Evolutionary conservation across 805 yeast genomes (phyloP), one percentile per base, ranked within the genome.

Genomic region (Candida bentonensis): DNA sequence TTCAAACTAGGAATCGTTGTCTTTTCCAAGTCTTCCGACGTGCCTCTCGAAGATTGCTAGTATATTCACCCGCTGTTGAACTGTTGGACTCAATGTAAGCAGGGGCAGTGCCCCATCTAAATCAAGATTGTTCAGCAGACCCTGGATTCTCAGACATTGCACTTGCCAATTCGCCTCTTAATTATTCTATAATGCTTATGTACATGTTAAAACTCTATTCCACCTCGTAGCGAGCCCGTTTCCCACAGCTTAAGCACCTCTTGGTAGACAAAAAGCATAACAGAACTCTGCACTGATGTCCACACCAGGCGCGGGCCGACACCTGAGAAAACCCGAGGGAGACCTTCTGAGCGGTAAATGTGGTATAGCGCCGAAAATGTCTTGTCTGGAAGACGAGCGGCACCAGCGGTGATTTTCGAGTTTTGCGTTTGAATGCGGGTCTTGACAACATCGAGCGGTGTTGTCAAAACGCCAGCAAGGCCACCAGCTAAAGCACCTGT

Each of bases 401-500:
- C 44, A 20, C 36, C 34, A 0, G 45, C 25, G 4, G 66, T 63
- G n/a, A 49, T 45, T 4, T 20, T 33, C 22, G 51, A 51, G 25
- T 72, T 76, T 54, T 88, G 92, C 1, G 98, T 92, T 64, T 92
- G 99, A 42, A 87, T 76, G 55, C 97, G 70, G 1, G 96, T 88
- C 62, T 88, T 88, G 36, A 88, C 78, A 26, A 88, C 96, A 57
- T 88, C 96, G 50, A 85, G 63, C 1, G 96, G 96, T 0, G 96
- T 88, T 0, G 96, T 88, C 20, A 88, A 56, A 1, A 76, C 70
- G 1, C 96, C 96, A 0, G 96, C 94, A 22, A 87, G 63, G 0
- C 95, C 95, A 51, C 96, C 96, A 2, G 98, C 97, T 0, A 85
- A 78, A 0, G 96, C 97, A 45, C 99, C 99, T 0, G 96, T 87